phyloP scores from a whole-genome alignment of 805 yeast genomes.

The Hanseniaspora lindneri region DNA sequence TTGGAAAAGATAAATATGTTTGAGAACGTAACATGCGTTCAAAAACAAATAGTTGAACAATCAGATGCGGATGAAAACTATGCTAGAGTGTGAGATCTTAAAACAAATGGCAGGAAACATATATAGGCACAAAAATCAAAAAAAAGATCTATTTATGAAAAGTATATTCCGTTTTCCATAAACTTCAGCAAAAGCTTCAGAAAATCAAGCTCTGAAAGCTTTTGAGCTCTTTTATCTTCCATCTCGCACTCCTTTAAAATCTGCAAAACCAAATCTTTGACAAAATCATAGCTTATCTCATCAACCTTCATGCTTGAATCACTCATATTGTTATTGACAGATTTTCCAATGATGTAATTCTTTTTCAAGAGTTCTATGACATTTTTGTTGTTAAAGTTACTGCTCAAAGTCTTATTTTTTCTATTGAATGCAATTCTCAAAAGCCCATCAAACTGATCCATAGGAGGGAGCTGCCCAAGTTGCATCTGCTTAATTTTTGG shows the following conservation, averaged over 20 bases:
- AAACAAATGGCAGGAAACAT: too few relatives aligned
- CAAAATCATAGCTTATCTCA: constrained; percentile 31
- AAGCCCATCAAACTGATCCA: constrained; percentile 93
- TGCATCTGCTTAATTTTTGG: constrained; percentile 56
- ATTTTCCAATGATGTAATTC: constrained; percentile 71
- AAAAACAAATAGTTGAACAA: too few relatives aligned
- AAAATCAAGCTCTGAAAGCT: constrained; percentile 91
- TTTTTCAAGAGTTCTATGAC: constrained; percentile 72
- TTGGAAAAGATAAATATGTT: too few relatives aligned
- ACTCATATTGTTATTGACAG: constrained; percentile 35
- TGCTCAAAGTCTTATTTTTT: constrained; percentile 83
- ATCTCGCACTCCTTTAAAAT: constrained; percentile 73
- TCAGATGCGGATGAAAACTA: too few relatives aligned
- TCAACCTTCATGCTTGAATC: constrained; percentile 22
- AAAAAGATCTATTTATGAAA: constrained; percentile 42
- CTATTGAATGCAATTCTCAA: constrained; percentile 83
- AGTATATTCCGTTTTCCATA: constrained; percentile 94
- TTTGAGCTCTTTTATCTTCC: constrained; percentile 79
- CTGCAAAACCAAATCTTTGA: constrained; percentile 56
- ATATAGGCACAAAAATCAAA: too few relatives aligned
- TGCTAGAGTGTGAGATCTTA: too few relatives aligned
- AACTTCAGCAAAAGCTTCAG: constrained; percentile 75
- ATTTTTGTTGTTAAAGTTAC: constrained; percentile 78
- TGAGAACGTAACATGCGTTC: too few relatives aligned
- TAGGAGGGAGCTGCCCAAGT: constrained; percentile 24